Evolutionary conservation across 2,329 filamentous ascomycete genomes (phyloP).

Genomic region (Ophiostoma novo-ulmi): DNA sequence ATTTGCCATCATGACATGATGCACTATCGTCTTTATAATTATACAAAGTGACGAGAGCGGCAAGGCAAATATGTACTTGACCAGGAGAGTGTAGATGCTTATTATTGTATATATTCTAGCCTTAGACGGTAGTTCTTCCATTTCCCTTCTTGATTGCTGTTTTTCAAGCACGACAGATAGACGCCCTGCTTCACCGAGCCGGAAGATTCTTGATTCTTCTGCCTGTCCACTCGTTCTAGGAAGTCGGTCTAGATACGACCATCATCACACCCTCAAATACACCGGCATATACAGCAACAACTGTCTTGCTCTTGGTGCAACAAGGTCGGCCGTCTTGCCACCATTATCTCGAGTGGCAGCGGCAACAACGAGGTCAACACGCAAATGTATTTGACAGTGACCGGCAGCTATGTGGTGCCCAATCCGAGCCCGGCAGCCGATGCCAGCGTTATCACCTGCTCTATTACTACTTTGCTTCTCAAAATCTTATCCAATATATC

Average conservation of each 20-base stretch:
- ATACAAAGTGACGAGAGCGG: no score
- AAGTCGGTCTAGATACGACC: neutral
- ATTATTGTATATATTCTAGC: no score
- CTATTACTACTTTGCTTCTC: neutral
- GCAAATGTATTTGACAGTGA: neutral
- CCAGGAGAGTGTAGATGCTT: no score
- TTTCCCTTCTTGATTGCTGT: no score
- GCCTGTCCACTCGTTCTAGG: neutral
- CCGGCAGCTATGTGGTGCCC: neutral
- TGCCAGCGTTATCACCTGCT: neutral
- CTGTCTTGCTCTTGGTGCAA: neutral
- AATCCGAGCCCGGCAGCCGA: neutral
- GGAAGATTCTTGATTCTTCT: neutral
- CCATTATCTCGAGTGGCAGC: neutral
- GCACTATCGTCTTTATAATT: no score
- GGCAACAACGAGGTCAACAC: neutral
- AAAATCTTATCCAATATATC: neutral
- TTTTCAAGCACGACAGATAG: neutral
- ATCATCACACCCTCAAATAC: neutral
- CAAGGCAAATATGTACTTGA: no score
- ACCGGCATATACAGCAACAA: neutral
- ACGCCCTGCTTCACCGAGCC: neutral
- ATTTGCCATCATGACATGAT: no score
- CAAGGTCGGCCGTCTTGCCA: neutral
- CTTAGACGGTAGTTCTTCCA: no score